phyloP scores from a whole-genome alignment of 2,329 filamentous ascomycete species.

The Verticillium nonalfalfae region DNA sequence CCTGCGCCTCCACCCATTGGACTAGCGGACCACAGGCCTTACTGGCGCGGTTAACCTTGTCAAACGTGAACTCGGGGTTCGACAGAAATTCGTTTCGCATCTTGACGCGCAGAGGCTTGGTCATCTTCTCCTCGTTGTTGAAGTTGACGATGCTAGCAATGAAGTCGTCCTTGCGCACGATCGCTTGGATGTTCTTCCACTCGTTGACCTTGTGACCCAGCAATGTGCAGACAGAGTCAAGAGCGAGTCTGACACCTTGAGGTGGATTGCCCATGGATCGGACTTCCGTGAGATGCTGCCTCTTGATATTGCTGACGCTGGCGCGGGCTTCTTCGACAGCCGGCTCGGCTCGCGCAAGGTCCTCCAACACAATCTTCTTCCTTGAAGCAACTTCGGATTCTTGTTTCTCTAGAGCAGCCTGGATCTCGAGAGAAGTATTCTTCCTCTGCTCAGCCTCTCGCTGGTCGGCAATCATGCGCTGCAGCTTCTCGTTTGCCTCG shows the following conservation, averaged over 20 bases:
- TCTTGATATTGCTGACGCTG: conserved; percentile 98
- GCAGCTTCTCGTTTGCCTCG: conserved; percentile 94
- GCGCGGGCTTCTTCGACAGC: conserved; percentile 89
- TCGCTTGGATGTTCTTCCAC: conserved; percentile 86
- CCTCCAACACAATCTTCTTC: conserved; percentile 76
- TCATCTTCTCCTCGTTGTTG: conserved; percentile 95
- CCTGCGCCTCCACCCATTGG: conserved; percentile 94
- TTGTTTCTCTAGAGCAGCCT: conserved; percentile 79
- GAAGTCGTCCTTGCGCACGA: conserved; percentile 90
- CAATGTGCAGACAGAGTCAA: conserved; percentile 94
- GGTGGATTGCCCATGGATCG: conserved; percentile 94
- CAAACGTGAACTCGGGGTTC: conserved; percentile 92
- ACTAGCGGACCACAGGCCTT: conserved; percentile 96
- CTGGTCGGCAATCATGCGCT: conserved; percentile 95
- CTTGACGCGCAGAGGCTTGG: conserved; percentile 68
- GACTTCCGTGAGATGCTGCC: conserved; percentile 94
- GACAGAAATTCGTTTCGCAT: conserved; percentile 92
- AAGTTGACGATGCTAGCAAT: conserved; percentile 97
- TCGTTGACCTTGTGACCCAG: conserved; percentile 84
- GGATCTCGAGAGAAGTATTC: conserved; percentile 80
- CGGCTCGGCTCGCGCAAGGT: conserved; percentile 86
- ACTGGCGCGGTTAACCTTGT: conserved; percentile 91
- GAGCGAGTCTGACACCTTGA: conserved; percentile 79
- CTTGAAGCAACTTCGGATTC: conserved; percentile 81
- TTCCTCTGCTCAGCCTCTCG: conserved; percentile 90